A percentile compares a stretch with the other conserved stretches of the same genome.
Evolutionary conservation across 1,284 basidiomycete species (phyloP).

Genomic region (Microbotryum violaceum): DNA sequence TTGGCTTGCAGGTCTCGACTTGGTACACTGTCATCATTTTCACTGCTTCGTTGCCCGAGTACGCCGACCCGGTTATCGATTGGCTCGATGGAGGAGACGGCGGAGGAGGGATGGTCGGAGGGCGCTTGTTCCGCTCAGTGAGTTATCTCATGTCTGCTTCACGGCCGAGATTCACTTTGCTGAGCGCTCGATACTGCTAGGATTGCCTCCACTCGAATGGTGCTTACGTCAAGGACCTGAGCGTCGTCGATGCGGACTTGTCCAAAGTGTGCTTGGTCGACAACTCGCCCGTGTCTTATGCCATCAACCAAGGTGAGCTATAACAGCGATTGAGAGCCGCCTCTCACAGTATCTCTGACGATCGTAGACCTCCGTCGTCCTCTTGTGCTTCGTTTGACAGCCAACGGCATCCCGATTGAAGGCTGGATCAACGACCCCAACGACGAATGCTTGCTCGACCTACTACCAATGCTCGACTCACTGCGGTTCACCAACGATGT

Average conservation of each 20-base stretch:
- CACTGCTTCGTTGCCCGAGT: constrained; percentile 97
- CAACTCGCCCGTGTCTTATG: constrained; percentile 91
- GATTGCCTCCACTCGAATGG: constrained; percentile 90
- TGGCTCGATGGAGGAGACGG: constrained; percentile 89
- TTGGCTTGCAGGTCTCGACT: constrained; percentile 64
- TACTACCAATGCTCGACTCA: constrained; percentile 89
- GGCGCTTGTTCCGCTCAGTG: constrained; percentile 86
- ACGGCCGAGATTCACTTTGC: background rate
- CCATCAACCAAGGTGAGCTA: constrained; percentile 75
- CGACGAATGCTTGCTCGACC: constrained; percentile 91
- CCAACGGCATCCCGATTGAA: constrained; percentile 97
- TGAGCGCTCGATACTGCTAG: constrained; percentile 43
- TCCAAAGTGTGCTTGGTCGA: constrained; percentile 87
- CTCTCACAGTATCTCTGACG: background rate
- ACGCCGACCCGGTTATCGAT: constrained; percentile 98
- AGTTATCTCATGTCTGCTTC: constrained; percentile 35
- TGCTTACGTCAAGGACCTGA: constrained; percentile 87
- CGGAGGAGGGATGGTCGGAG: constrained; percentile 62
- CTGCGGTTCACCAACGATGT: constrained; percentile 94
- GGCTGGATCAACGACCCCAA: constrained; percentile 97
- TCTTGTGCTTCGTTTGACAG: constrained; percentile 43
- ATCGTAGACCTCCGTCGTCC: too few species aligned
- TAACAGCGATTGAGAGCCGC: background rate
- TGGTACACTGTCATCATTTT: constrained; percentile 99
- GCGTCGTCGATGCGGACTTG: constrained; percentile 79